Percentiles rank a stretch among this genome's conserved stretches.
Conservation (phyloP, 805 yeast species). For the Kurtzmaniella cleridarum region DNA sequence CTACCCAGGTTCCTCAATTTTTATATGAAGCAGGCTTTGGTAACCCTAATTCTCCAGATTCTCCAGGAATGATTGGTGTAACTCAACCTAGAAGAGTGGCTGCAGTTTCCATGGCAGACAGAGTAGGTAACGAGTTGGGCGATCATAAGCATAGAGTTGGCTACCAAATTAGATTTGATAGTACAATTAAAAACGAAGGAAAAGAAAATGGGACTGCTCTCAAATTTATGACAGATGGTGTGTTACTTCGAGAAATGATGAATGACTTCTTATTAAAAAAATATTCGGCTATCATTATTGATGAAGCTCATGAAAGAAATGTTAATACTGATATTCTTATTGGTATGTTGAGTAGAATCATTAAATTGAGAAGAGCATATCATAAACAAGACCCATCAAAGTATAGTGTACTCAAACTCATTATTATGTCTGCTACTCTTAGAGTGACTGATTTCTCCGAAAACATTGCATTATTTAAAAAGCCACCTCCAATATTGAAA, state of each 20-base stretch:
- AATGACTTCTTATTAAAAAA: slow-evolving; percentile 72
- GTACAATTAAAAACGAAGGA: slow-evolving; percentile 51
- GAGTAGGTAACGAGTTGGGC: slow-evolving; percentile 75
- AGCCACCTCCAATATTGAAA: slow-evolving; percentile 80
- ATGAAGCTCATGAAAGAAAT: slow-evolving; percentile 97
- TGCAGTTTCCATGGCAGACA: slow-evolving; percentile 83
- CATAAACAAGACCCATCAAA: slow-evolving; percentile 41
- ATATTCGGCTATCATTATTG: slow-evolving; percentile 84
- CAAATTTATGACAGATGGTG: slow-evolving; percentile 95
- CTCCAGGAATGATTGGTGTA: slow-evolving; percentile 91
- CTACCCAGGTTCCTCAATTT: slow-evolving; percentile 97
- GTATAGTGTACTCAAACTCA: slow-evolving; percentile 64
- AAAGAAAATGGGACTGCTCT: slow-evolving; percentile 50
- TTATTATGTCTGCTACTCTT: slow-evolving; percentile 96
- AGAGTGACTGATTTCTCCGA: slow-evolving; percentile 92
- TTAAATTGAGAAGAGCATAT: slow-evolving; percentile 59
- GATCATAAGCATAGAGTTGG: slow-evolving; percentile 66
- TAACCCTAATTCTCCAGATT: slow-evolving; percentile 42
- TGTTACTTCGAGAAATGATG: slow-evolving; percentile 87
- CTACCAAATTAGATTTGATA: slow-evolving; percentile 78
- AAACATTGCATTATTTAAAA: slow-evolving; percentile 59
- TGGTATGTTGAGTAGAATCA: slow-evolving; percentile 88
- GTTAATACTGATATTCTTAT: slow-evolving; percentile 93
- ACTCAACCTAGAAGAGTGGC: slow-evolving; percentile 97
- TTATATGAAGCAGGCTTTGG: slow-evolving; percentile 92